These are phyloP conservation scores for Aspergillus oerlinghausenensis DNA, from an alignment of 2,329 filamentous ascomycete species.

Conservation along the genomic window DNA sequence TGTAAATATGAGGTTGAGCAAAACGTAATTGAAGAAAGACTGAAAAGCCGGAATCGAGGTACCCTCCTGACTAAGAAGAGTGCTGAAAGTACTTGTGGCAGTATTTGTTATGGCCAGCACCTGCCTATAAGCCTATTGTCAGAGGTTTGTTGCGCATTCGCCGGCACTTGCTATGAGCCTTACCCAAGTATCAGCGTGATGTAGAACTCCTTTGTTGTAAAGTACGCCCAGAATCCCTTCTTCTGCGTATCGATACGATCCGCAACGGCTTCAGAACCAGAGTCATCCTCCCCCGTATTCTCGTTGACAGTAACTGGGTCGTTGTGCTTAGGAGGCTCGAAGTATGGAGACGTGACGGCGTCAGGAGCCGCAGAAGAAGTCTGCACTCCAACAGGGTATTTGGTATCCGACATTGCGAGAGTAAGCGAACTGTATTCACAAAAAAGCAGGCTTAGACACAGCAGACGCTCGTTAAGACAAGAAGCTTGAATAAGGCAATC, in stretches of 20 bases:
- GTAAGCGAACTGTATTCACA: conserved; percentile 1
- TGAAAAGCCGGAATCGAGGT: conserved; percentile 93
- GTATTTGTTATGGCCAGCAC: conserved; percentile 85
- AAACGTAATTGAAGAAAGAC: conserved; percentile 87
- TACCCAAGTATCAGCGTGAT: conserved; percentile 71
- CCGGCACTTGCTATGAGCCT: conserved; percentile 17
- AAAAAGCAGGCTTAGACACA: not conserved
- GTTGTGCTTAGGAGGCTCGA: conserved; percentile 14
- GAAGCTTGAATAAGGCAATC: not conserved
- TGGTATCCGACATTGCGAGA: conserved; percentile 24
- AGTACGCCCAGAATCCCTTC: conserved; percentile 60
- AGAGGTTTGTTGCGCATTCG: not conserved
- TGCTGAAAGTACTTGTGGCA: conserved; percentile 83
- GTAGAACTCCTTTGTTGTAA: conserved; percentile 84
- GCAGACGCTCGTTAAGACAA: not conserved
- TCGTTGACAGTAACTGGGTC: conserved; percentile 13
- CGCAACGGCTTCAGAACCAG: conserved; percentile 21
- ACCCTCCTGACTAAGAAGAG: conserved; percentile 61
- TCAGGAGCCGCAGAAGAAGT: conserved; percentile 10
- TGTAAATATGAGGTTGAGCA: conserved; percentile 79
- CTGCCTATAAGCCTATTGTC: conserved; percentile 50
- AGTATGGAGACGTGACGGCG: conserved; percentile 4
- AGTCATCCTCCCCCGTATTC: conserved; percentile 11
- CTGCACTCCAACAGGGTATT: conserved; percentile 22
- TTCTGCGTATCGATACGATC: conserved; percentile 40